Evolutionary conservation across 306 rosid species (phyloP).

Genomic region (Vigna radiata): DNA sequence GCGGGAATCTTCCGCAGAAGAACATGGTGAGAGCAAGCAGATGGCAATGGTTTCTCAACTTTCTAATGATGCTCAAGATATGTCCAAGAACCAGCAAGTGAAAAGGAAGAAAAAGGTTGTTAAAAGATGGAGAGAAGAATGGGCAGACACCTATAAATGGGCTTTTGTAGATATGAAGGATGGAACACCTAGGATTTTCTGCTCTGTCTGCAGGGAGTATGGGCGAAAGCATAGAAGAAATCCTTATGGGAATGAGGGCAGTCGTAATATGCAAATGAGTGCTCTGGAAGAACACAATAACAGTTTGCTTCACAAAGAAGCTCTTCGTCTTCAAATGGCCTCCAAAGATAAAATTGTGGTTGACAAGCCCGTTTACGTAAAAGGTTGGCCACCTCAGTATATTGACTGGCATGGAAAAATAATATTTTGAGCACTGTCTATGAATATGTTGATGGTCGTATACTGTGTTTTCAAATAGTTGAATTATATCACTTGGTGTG

Average conservation of each 20-base stretch:
- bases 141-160: constrained; percentile 99
- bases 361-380: constrained; percentile 89
- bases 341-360: constrained; percentile 88
- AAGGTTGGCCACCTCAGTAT: constrained; percentile 66
- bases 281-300: constrained; percentile 97
- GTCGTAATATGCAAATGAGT: constrained; percentile 99
- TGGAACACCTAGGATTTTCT: constrained; percentile 96
- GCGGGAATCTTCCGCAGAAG: constrained; percentile 85
- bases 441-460: constrained; percentile 2
- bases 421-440: constrained; percentile 13
- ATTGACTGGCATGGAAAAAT: constrained; percentile 23
- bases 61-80: constrained; percentile 78
- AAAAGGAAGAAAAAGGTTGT: constrained; percentile 98
- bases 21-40: constrained; percentile 78
- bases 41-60: constrained; percentile 86
- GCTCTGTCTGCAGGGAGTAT: constrained; percentile 96
- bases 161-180: constrained; percentile 95
- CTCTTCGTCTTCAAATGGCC: constrained; percentile 96
- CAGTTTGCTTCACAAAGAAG: constrained; percentile 99
- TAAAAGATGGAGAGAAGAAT: constrained; percentile 99
- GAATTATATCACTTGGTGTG: constrained; percentile 4
- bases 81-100: constrained; percentile 66
- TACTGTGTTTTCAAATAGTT: constrained; percentile 25
- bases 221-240: constrained; percentile 97
- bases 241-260: constrained; percentile 98